Conservation (phyloP, 768 basidiomycete species). For the Hygrophoropsis aurantiaca region DNA sequence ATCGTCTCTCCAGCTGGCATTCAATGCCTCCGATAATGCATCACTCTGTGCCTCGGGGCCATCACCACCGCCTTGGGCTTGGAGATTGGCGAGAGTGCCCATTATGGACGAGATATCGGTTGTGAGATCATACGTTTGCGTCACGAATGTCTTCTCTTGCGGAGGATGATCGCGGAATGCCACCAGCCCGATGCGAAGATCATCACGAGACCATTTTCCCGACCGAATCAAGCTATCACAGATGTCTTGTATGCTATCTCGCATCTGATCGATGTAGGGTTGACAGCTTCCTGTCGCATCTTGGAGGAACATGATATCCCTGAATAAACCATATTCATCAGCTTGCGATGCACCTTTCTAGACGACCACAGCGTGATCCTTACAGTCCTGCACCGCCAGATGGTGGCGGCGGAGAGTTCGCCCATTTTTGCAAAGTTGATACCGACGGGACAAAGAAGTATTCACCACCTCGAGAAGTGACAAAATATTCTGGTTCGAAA, state of each 20-base stretch:
- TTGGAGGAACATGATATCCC: conserved; percentile 50
- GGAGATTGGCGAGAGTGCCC: conserved; percentile 40
- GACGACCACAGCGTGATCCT: too few relatives aligned
- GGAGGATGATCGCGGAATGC: conserved; percentile 60
- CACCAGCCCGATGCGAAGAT: conserved; percentile 50
- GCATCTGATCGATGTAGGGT: conserved; percentile 40
- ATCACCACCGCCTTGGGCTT: conserved; percentile 48
- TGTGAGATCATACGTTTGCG: conserved; percentile 50
- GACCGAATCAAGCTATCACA: conserved; percentile 50
- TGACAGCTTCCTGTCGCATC: conserved; percentile 50
- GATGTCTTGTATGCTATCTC: conserved; percentile 51
- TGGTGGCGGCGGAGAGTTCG: too few relatives aligned
- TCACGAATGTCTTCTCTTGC: conserved; percentile 52
- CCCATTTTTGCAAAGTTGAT: conserved; percentile 35
- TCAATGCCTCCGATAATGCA: conserved; percentile 47
- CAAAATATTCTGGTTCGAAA: conserved; percentile 23
- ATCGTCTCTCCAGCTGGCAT: conserved; percentile 47
- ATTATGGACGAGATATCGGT: conserved; percentile 45
- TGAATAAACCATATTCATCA: too few relatives aligned
- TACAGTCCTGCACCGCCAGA: too few relatives aligned
- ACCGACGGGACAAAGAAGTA: conserved; percentile 55
- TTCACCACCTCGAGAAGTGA: conserved; percentile 49
- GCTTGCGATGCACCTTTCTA: too few relatives aligned
- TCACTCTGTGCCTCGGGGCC: conserved; percentile 61
- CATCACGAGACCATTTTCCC: conserved; percentile 44